Base-by-base conservation (phyloP, 139 green algal species). In the Pseudopediastrum boryanum region DNA sequence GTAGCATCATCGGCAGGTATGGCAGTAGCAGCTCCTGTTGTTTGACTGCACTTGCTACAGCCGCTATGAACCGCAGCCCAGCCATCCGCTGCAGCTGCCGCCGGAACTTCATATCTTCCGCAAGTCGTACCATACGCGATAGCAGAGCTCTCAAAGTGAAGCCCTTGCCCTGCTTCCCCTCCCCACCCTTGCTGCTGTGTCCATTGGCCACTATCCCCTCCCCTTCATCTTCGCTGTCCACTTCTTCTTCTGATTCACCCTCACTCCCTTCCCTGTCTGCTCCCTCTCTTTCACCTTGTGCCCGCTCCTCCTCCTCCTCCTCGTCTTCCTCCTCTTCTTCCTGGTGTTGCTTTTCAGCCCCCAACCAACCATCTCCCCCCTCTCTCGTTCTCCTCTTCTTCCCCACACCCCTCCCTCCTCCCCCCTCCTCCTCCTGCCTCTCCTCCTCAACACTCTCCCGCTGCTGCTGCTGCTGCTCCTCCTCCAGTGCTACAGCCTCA, bases 61-160 rank as follows among this genome's bases (percentile, higher is more conserved):
- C 94, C 2, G 91, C 94, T 10, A 92, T 85, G 83, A 93, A 97
- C 46, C 90, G 86, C 64, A 98, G 82, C 2, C 91, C 94, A 16
- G 87, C 84, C 2, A 80, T 31, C 25, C 90, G 82, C 86, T 95
- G 90, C 39, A 68, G 43, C 54, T 75, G 71, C 19, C 75, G 70
- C 2, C 31, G 66, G 44, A 82, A 87, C 2, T 84, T 83, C 43
- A 77, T 83, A 75, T 93, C 90, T 66, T 92, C 92, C 1, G 92
- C 93, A 23, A 96, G 71, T 2, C 83, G 78, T 0, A 75, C 85
- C 89, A 96, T 91, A 35, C 91, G 85, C 10, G 87, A 78, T 33
- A 93, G 76, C 1, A 97, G 84, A 21, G 89, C 90, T 0, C 75
- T 74, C 29, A 95, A 78, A 0, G 85, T 93, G 39, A 96, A n/a